Base-by-base conservation (phyloP, 768 basidiomycete species). In the Pisolithus microcarpus region DNA sequence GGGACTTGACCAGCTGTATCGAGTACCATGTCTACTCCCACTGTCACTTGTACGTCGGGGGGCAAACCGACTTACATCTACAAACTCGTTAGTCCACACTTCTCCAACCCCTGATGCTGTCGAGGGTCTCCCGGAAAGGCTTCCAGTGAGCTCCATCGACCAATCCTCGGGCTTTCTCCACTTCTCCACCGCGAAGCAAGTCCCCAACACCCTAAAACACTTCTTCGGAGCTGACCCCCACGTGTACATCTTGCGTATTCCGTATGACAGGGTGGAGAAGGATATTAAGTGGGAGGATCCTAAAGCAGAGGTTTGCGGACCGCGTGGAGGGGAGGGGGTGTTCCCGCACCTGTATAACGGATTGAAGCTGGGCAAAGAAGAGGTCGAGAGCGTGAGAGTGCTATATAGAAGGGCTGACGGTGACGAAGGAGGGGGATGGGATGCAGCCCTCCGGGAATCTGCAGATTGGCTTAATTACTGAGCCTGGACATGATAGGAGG, bases 321-420 rank as follows among this genome's bases (percentile, higher is more conserved):
- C 71, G 16, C 58, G 73, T 4, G 72, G 74, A 3, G 72, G 64
- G 21, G 72, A 78, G 50, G 71, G 73, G 4, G 47, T 76, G 48
- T 82, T 79, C 51, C 79, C 80, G 1, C 81, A 82, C 56, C 48
- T 82, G 24, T 79, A 80, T 50, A 80, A 78, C 46, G 61, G 65
- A 6, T 51, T 72, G 13, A 65, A 56, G 43, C 54, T 82, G 19
- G 79, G 78, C 13, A 69, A 58, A 16, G 62, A 60, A 0, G 75
- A 80, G 56, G 63, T 81, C 2, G 74, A 79, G 43, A 69, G 70
- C 37, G 66, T 77, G 38, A 51, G 50, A 24, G 53, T 55, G 28
- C 58, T 66, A 55, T 56, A 65, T 48, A 65, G 55, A 36, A 57
- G 46, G 1, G 50, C 34, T 36, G 19, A 21, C 28, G 43, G 2